A percentile compares a stretch with the other conserved stretches of the same genome.
Conservation (phyloP, 2,329 filamentous ascomycete genomes). For the Stemphylium lycopersici region DNA sequence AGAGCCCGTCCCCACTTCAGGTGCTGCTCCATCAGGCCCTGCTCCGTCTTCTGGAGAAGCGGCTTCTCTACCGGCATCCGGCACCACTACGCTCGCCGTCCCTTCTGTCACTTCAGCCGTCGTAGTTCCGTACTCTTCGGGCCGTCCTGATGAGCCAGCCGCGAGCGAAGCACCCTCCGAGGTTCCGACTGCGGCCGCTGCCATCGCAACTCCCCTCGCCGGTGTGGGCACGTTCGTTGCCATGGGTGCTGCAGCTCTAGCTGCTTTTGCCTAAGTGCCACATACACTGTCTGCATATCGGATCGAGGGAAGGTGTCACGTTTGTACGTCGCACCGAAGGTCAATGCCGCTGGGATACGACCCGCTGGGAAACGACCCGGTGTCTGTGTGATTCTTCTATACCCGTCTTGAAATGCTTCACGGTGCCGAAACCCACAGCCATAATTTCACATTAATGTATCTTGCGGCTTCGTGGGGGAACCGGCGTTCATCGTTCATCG, state of each 20-base stretch:
- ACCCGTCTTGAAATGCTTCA: conserved; percentile 10
- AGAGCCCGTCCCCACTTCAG: conserved; percentile 9
- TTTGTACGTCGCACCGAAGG: conserved; percentile 5
- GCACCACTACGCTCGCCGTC: not conserved
- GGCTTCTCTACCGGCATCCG: conserved; percentile 11
- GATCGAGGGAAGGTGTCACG: not conserved
- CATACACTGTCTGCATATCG: not conserved
- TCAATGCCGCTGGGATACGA: conserved; percentile 14
- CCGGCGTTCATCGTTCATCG: conserved; percentile 11
- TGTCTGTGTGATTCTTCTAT: conserved; percentile 6
- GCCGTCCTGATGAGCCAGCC: conserved; percentile 13
- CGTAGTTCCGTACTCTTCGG: conserved; percentile 16
- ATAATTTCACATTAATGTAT: conserved; percentile 13
- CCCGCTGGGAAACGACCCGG: conserved; percentile 16
- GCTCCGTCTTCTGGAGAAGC: conserved; percentile 4
- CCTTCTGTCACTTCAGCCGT: conserved; percentile 1
- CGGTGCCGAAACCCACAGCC: conserved; percentile 1
- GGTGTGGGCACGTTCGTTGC: conserved; percentile 30
- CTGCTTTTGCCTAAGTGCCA: conserved; percentile 22
- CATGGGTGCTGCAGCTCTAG: conserved; percentile 30
- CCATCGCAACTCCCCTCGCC: conserved; percentile 25
- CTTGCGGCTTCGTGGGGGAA: conserved; percentile 16
- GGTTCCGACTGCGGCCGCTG: conserved; percentile 24
- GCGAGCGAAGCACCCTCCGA: conserved; percentile 7
- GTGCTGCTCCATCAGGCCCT: conserved; percentile 1